phyloP scores from a whole-genome alignment of 2,329 filamentous ascomycete genomes.

The Grosmannia serpens region DNA sequence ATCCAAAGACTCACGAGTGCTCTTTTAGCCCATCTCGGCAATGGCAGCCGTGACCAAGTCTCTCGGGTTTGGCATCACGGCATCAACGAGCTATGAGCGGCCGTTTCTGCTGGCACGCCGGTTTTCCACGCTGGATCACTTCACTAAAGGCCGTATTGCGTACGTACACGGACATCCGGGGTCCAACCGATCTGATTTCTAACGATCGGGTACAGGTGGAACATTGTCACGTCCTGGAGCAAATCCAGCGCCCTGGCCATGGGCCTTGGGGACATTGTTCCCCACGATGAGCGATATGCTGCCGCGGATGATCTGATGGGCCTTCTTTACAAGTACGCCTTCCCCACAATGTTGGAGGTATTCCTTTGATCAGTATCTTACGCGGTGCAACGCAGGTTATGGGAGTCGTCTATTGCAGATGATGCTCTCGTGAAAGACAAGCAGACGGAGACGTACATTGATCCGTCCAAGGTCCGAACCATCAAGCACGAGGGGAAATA shows the following conservation, averaged over 20 bases:
- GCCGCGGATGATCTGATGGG: conserved; percentile 14
- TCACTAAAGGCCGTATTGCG: conserved; percentile 10
- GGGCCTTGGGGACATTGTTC: conserved; percentile 6
- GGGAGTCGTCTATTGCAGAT: conserved; percentile 7
- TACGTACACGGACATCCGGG: too few relatives aligned
- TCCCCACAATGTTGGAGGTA: too few relatives aligned
- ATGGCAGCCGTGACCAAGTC: conserved; percentile 12
- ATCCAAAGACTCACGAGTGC: not conserved
- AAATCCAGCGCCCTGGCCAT: conserved; percentile 15
- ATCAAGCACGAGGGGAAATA: conserved; percentile 1
- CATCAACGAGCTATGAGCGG: conserved; percentile 7
- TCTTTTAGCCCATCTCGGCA: not conserved
- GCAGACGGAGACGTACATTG: conserved; percentile 5
- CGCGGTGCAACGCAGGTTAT: too few relatives aligned
- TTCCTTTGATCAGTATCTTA: too few relatives aligned
- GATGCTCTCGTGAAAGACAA: conserved; percentile 9
- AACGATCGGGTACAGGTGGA: too few relatives aligned
- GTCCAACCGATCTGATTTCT: too few relatives aligned
- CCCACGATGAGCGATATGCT: conserved; percentile 14
- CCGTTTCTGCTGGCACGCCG: conserved; percentile 10
- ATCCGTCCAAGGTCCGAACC: not conserved
- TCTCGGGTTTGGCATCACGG: conserved; percentile 11
- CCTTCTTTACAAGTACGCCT: conserved; percentile 13
- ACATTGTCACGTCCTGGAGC: too few relatives aligned
- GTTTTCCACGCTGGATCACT: conserved; percentile 10